Evolutionary conservation across 176 grass and related monocot genomes (phyloP).

Genomic region (Canna indica): DNA sequence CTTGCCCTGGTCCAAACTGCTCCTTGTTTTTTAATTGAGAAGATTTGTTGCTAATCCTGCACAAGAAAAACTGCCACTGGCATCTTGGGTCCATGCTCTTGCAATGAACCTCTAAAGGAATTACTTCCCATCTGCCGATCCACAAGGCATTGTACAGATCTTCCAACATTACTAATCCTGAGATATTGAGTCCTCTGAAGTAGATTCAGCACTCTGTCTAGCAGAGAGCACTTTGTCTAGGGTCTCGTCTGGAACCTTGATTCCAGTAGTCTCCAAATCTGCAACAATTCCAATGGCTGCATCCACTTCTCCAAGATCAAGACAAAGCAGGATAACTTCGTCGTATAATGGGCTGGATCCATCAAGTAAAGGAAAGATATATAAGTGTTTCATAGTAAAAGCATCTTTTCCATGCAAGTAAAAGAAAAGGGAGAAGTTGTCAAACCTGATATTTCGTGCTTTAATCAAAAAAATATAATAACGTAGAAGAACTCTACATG

Average conservation of each 20-base stretch:
- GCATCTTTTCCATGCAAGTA: background rate
- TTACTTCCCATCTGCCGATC: background rate
- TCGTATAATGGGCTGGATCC: conserved; percentile 68
- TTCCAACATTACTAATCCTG: background rate
- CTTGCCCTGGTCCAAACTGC: background rate
- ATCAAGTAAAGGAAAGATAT: conserved; percentile 17
- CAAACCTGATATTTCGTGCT: too few species aligned
- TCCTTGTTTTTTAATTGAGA: background rate
- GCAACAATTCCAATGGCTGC: conserved; percentile 82
- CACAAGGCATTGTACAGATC: background rate
- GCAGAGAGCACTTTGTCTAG: conserved; percentile 77
- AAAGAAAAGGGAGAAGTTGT: background rate
- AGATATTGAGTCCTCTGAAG: background rate
- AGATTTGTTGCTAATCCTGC: background rate
- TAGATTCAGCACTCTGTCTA: conserved; percentile 44
- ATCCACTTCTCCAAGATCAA: conserved; percentile 70
- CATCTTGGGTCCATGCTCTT: background rate
- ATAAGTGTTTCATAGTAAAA: background rate
- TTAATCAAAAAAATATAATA: background rate
- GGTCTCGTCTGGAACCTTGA: conserved; percentile 73
- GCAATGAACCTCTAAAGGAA: background rate
- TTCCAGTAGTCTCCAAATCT: conserved; percentile 76
- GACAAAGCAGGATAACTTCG: conserved; percentile 68
- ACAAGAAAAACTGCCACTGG: background rate
- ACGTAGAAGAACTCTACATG: background rate